phyloP scores from a whole-genome alignment of 2,329 filamentous ascomycete species.

The Phyllachora maydis region DNA sequence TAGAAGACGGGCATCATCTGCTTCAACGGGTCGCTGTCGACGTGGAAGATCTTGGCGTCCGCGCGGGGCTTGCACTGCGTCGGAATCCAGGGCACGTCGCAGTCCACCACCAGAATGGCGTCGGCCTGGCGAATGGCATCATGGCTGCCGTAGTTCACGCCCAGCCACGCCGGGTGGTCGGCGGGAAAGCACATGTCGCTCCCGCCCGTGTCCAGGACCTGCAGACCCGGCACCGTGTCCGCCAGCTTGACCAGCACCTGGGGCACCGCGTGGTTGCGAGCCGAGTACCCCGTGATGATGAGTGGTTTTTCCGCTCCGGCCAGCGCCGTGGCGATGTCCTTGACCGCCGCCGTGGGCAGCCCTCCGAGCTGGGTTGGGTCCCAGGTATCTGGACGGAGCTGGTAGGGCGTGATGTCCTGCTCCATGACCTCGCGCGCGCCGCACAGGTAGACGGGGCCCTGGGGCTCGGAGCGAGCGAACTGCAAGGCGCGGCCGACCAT shows the following conservation, averaged over 20 bases:
- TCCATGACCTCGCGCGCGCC: conserved; percentile 72
- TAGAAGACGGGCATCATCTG: conserved; percentile 59
- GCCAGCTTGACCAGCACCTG: conserved; percentile 44
- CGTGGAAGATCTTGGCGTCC: conserved; percentile 36
- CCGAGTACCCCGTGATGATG: conserved; percentile 49
- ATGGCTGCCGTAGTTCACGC: conserved; percentile 55
- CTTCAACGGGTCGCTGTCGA: conserved; percentile 46
- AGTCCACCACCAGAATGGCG: conserved; percentile 68
- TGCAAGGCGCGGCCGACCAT: conserved; percentile 71
- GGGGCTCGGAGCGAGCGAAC: conserved; percentile 58
- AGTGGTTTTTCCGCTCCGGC: conserved; percentile 44
- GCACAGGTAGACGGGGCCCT: conserved; percentile 61
- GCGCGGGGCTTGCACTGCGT: conserved; percentile 40
- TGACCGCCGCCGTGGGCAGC: conserved; percentile 27
- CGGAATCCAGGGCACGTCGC: conserved; percentile 87
- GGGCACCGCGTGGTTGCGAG: conserved; percentile 44
- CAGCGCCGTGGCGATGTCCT: conserved; percentile 40
- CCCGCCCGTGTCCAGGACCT: conserved; percentile 56
- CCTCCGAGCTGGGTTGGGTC: conserved; percentile 46
- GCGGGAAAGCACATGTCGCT: conserved; percentile 69
- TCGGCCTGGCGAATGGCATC: conserved; percentile 58
- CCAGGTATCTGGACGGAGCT: conserved; percentile 50
- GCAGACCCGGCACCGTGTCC: conserved; percentile 43
- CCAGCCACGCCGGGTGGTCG: conserved; percentile 45
- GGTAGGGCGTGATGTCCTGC: conserved; percentile 57